Base-by-base conservation (phyloP, 2,329 filamentous ascomycete genomes). In the Thelonectria blattea region DNA sequence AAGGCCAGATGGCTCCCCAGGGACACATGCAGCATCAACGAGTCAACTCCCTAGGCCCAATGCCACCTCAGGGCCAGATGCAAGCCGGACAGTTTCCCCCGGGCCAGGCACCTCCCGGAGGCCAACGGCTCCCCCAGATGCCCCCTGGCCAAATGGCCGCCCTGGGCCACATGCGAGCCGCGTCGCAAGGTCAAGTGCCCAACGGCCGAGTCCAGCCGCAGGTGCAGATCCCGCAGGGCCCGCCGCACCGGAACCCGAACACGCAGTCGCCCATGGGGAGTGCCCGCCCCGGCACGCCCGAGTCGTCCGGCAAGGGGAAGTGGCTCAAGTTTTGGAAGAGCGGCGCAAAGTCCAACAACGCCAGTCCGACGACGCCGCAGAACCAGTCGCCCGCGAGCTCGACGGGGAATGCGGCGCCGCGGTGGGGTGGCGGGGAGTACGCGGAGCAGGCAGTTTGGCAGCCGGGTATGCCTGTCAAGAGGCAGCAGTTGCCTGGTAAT, bases 271-370 rank as follows among this genome's bases (percentile, higher is more conserved):
- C 57, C 7, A 60, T 60, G 43, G 32, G 56, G 11, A 49, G 42
- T 3, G 27, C 45, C 27, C 68, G 61, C 7, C 68, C 65, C 8
- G 66, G 63, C 3, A 65, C 68, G 5, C 46, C 64, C n/a, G 59
- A 63, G 46, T 34, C 58, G 32, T 58, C 65, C 6, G 71, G 67
- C 34, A 67, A 70, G 42, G 70, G 68, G 61, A 70, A 65, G 53
- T 71, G 68, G 68, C 42, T 70, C 43, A 71, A 70, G 34, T 71
- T 67, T 62, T 51, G 68, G 41, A 71, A 71, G 27, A 67, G 65
- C 7, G 65, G 68, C 6, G 59, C 59, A 20, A 71, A 71, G 12
- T 58, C 68, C 49, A 58, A 57, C n/a, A 54, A 61, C 1, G 62
- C 61, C 1, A 70, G 61, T 4, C 66, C 68, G 8, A 68, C 65